Percentiles rank a stretch among this genome's conserved stretches.
Evolutionary conservation across 805 yeast species (phyloP).

Genomic region (Wickerhamomyces xylosicus): DNA sequence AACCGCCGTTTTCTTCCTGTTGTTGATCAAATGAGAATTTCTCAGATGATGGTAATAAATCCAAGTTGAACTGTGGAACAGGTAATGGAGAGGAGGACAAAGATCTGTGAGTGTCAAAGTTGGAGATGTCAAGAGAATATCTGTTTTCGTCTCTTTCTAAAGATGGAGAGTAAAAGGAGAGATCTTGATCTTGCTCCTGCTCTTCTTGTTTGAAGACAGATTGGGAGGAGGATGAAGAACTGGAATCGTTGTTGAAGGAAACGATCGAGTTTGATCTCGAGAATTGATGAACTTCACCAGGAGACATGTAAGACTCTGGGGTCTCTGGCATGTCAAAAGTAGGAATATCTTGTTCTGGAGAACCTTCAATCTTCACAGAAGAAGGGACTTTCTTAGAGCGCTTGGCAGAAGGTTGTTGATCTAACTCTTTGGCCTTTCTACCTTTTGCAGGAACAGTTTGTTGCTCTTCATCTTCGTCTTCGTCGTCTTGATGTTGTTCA

Average conservation of each 20-base stretch:
- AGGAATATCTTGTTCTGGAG: background rate
- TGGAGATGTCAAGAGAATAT: background rate
- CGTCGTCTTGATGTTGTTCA: slow-evolving; percentile 4
- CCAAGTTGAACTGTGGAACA: background rate
- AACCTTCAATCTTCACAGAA: background rate
- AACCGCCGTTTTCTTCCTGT: slow-evolving; percentile 6
- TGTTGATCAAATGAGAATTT: slow-evolving; percentile 12
- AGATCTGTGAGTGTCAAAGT: background rate
- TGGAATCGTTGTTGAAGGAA: background rate
- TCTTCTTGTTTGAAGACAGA: no score
- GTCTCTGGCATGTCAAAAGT: slow-evolving; percentile 14
- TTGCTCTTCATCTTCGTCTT: slow-evolving; percentile 3
- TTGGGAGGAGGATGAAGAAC: background rate
- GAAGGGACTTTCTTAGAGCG: background rate
- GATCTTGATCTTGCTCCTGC: no score
- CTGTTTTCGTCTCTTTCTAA: background rate
- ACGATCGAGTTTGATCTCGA: background rate
- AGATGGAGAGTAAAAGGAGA: background rate
- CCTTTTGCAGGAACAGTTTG: background rate
- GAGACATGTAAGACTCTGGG: slow-evolving; percentile 16
- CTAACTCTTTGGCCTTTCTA: background rate
- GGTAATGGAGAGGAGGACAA: background rate
- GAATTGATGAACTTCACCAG: no score
- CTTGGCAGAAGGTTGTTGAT: background rate
- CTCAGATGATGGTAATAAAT: slow-evolving; percentile 1